Evolutionary conservation across 345 rosid species (phyloP).

Genomic region (Angophora floribunda): DNA sequence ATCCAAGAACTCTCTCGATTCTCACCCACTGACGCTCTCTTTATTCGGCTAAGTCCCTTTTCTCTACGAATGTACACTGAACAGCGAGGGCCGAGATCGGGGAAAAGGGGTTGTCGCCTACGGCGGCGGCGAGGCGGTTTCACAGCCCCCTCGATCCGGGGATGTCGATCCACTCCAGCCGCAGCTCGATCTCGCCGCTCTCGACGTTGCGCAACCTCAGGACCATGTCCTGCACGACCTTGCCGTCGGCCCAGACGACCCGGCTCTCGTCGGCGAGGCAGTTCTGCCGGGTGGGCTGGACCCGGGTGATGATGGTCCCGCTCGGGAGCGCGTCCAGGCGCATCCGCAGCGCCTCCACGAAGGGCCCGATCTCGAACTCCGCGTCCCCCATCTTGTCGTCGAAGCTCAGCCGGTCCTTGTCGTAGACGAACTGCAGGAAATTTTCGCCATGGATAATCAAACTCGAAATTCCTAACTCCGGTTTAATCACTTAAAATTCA

Average conservation of each 20-base stretch:
- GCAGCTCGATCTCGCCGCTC: conserved; percentile 77
- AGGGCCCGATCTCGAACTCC: conserved; percentile 55
- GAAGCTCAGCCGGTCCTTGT: conserved; percentile 67
- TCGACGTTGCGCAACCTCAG: conserved; percentile 73
- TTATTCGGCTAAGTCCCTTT: background rate
- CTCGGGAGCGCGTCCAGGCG: conserved; percentile 15
- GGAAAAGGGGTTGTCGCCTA: background rate
- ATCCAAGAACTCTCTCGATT: background rate
- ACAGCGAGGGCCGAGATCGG: background rate
- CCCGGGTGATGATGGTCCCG: conserved; percentile 50
- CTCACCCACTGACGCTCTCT: background rate
- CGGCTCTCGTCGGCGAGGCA: conserved; percentile 63
- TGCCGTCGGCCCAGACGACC: conserved; percentile 36
- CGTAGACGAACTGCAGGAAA: conserved; percentile 51
- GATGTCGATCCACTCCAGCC: conserved; percentile 75
- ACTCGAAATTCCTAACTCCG: background rate
- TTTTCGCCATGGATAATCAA: background rate
- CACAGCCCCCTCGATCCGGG: conserved; percentile 59
- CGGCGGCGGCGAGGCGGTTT: background rate
- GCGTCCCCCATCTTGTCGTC: conserved; percentile 97
- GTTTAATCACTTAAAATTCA: background rate
- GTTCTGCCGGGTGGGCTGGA: conserved; percentile 46
- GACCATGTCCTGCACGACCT: conserved; percentile 51
- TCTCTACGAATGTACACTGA: background rate
- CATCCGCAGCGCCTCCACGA: conserved; percentile 46